These are phyloP conservation scores for Phytophthora kernoviae DNA, from an alignment of 352 stramenopile genomes.

Conservation along the genomic window DNA sequence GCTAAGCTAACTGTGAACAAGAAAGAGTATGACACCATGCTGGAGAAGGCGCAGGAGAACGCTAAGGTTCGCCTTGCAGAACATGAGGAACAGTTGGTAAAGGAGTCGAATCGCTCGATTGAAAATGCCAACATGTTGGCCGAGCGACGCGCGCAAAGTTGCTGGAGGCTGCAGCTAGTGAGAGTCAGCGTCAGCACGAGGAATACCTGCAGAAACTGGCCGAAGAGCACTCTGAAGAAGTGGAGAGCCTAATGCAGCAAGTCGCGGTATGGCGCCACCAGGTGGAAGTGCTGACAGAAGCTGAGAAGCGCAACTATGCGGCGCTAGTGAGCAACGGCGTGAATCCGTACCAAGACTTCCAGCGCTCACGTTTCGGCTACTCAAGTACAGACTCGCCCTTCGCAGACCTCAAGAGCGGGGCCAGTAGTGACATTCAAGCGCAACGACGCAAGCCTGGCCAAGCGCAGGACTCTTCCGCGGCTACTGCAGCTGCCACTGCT, in stretches of 20 bases:
- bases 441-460: conserved; percentile 14
- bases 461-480: conserved; percentile 2
- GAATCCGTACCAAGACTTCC: conserved; percentile 59
- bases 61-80: conserved; percentile 54
- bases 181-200: conserved; percentile 68
- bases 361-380: conserved; percentile 58
- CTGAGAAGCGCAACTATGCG: conserved; percentile 79
- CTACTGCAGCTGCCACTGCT: conserved; percentile 21
- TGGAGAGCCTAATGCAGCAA: conserved; percentile 82
- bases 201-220: conserved; percentile 80
- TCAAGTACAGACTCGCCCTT: conserved; percentile 29
- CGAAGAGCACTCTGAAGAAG: conserved; percentile 83
- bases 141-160: conserved; percentile 57
- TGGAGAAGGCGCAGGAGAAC: conserved; percentile 53
- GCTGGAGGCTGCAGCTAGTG: conserved; percentile 53
- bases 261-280: conserved; percentile 84
- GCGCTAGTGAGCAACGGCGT: conserved; percentile 63
- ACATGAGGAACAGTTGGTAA: conserved; percentile 71
- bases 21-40: conserved; percentile 45
- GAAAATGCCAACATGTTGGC: conserved; percentile 61
- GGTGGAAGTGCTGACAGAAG: conserved; percentile 83
- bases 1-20: conserved; percentile 34
- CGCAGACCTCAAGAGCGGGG: conserved; percentile 16
- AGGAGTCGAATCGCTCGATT: conserved; percentile 82
- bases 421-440: conserved; percentile 8